Percentiles rank a stretch among this genome's conserved stretches.
Conservation (phyloP, 345 rosid genomes). For the Luvunga scandens region DNA sequence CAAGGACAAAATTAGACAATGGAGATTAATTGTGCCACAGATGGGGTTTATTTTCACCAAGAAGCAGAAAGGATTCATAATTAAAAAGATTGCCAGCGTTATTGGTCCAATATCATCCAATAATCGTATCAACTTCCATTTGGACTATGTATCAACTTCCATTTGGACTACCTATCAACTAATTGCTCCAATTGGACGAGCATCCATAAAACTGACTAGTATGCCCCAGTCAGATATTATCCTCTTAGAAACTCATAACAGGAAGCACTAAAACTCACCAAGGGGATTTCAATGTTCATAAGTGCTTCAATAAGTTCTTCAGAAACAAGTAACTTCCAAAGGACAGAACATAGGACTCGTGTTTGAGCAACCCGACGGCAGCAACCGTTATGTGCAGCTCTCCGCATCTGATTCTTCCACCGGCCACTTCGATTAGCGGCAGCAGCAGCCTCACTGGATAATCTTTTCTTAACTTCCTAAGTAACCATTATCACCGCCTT, state of each 20-base stretch:
- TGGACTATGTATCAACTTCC: no score
- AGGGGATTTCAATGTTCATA: constrained; percentile 65
- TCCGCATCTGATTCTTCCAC: constrained; percentile 95
- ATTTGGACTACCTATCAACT: neutral
- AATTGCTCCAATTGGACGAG: neutral
- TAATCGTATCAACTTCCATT: neutral
- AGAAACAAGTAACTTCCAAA: constrained; percentile 82
- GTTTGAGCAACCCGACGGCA: constrained; percentile 89
- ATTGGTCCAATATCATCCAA: neutral
- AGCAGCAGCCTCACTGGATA: constrained; percentile 77
- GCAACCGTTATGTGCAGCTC: constrained; percentile 94
- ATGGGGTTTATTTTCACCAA: neutral
- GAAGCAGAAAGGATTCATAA: neutral
- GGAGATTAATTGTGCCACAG: neutral
- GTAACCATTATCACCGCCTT: constrained; percentile 26
- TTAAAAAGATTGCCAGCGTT: neutral
- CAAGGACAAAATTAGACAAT: neutral
- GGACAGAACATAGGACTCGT: constrained; percentile 66
- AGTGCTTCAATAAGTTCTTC: constrained; percentile 70
- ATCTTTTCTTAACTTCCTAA: constrained; percentile 86
- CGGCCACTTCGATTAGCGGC: constrained; percentile 86
- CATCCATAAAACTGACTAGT: neutral
- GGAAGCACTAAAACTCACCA: constrained; percentile 51
- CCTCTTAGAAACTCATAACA: neutral
- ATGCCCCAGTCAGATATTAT: constrained; percentile 13